Evolutionary conservation across 352 stramenopile species (phyloP).

Genomic region (Globisporangium canariense): DNA sequence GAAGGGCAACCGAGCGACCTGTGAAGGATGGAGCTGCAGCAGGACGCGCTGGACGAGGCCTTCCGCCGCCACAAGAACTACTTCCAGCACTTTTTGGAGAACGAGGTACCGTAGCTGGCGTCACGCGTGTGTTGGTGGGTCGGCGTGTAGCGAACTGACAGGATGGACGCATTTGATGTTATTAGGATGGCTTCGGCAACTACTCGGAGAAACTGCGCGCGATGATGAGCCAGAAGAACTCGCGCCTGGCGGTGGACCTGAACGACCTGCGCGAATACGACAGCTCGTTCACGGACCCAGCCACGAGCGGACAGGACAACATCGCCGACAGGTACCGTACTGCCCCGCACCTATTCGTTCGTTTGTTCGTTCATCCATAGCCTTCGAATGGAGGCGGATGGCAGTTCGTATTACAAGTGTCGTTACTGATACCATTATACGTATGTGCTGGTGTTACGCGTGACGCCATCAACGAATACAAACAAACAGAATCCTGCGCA

Average conservation of each 20-base stretch:
- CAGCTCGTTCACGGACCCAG: conserved; percentile 67
- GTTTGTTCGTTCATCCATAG: too few relatives aligned
- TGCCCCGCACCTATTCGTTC: background rate
- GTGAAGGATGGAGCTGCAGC: conserved; percentile 65
- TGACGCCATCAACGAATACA: background rate
- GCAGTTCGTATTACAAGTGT: background rate
- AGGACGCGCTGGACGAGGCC: conserved; percentile 81
- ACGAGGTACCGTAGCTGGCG: conserved; percentile 38
- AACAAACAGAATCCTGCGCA: conserved; percentile 48
- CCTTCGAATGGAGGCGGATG: background rate
- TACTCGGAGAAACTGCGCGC: conserved; percentile 77
- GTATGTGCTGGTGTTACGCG: background rate
- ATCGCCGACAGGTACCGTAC: conserved; percentile 49
- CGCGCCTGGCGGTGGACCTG: conserved; percentile 84
- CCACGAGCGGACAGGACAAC: conserved; percentile 59
- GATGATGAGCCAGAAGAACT: conserved; percentile 76
- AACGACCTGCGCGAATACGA: conserved; percentile 91
- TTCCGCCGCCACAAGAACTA: conserved; percentile 88
- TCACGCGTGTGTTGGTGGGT: background rate
- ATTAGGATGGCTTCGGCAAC: conserved; percentile 58
- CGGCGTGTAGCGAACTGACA: background rate
- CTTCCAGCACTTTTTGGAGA: conserved; percentile 80
- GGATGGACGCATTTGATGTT: background rate
- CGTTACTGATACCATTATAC: background rate
- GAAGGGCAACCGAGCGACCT: background rate